Evolutionary conservation across 768 basidiomycete species (phyloP).

Genomic region (button mushroom (Agaricus bisporus)): DNA sequence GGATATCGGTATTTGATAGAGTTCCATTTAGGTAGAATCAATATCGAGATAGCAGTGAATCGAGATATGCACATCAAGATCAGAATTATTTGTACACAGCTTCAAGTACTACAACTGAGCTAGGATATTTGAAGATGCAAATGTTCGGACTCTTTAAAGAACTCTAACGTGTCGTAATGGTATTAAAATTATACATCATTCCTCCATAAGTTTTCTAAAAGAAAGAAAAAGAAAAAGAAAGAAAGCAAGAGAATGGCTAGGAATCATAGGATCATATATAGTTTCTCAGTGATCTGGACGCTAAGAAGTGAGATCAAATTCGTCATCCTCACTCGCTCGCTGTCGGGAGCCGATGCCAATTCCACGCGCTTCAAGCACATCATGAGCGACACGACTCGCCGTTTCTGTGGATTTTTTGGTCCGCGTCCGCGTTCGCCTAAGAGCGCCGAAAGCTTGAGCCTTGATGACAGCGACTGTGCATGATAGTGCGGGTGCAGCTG

Average conservation of each 20-base stretch:
- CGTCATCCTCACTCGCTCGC: constrained; percentile 32
- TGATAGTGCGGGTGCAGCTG: constrained; percentile 45
- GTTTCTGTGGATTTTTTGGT: constrained; percentile 68
- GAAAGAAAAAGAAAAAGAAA: constrained; percentile 1
- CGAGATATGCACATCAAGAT: constrained; percentile 9
- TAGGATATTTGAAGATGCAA: constrained; percentile 8
- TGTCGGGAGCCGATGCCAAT: constrained; percentile 30
- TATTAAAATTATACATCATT: constrained; percentile 9
- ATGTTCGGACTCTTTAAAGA: background rate
- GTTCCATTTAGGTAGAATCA: background rate
- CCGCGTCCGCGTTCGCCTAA: constrained; percentile 71
- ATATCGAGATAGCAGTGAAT: background rate
- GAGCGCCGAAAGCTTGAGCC: constrained; percentile 82
- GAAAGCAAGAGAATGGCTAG: background rate
- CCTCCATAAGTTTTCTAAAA: constrained; percentile 6
- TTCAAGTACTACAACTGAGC: constrained; percentile 1
- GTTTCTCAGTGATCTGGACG: background rate
- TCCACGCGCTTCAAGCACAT: constrained; percentile 78
- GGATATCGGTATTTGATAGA: background rate
- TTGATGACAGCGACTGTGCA: constrained; percentile 88
- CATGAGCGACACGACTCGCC: constrained; percentile 67
- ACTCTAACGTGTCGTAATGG: background rate
- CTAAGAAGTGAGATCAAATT: constrained; percentile 26
- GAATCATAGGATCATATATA: background rate
- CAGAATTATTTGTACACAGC: constrained; percentile 6